These are phyloP conservation scores for Sphaerulina populicola DNA, from an alignment of 2,329 filamentous ascomycete species.

Conservation along the genomic window DNA sequence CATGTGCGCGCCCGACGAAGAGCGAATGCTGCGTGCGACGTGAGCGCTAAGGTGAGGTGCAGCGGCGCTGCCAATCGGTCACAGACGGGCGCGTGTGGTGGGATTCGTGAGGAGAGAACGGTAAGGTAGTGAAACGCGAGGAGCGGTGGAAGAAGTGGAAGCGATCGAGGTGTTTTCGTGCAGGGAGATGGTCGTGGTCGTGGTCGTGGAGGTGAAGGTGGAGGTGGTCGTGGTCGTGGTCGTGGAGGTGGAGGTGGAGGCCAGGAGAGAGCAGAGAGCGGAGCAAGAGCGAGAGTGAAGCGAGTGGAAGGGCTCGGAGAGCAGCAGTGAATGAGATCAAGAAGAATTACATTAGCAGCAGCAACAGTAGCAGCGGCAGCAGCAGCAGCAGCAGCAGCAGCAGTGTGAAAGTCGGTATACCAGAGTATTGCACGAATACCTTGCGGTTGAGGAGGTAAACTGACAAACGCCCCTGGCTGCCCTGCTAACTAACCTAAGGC, in stretches of 20 bases:
- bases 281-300: not conserved
- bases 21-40: not conserved
- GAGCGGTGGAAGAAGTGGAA: not conserved
- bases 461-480: not conserved
- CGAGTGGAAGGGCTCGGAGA: not conserved
- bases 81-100: not conserved
- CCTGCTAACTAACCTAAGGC: too few species aligned
- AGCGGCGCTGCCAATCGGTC: not conserved
- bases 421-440: not conserved
- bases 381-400: not conserved
- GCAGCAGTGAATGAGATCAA: not conserved
- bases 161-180: not conserved
- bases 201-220: not conserved
- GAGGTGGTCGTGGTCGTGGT: not conserved
- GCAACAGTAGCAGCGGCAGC: too few species aligned
- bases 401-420: not conserved
- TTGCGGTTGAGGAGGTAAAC: not conserved
- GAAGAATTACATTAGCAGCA: not conserved
- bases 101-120: not conserved
- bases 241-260: too few species aligned
- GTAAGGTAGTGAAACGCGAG: slow-evolving; percentile 3
- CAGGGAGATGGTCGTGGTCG: not conserved
- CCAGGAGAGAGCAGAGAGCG: not conserved
- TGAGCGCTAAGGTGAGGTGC: not conserved
- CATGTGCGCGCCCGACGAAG: slow-evolving; percentile 14